Evolutionary conservation across 768 basidiomycete genomes (phyloP).

Genomic region (Auricularia cornea): DNA sequence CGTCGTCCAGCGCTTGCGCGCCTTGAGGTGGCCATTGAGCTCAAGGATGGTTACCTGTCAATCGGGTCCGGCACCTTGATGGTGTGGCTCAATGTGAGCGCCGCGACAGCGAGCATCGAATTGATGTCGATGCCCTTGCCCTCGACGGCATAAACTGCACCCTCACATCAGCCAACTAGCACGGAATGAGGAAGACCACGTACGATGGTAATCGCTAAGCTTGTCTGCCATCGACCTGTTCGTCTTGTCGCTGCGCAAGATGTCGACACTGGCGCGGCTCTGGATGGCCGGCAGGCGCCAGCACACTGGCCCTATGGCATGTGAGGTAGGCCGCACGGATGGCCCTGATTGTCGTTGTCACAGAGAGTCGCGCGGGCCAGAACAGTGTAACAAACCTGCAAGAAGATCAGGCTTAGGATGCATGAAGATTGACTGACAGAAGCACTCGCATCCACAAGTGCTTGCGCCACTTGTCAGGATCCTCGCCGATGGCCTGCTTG

Average conservation of each 20-base stretch:
- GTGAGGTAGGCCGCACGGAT: conserved; percentile 39
- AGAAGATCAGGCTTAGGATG: conserved; percentile 3
- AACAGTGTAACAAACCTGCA: conserved; percentile 86
- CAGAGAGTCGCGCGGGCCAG: too few species aligned
- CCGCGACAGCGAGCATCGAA: conserved; percentile 32
- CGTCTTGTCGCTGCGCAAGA: conserved; percentile 37
- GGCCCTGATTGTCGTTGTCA: conserved; percentile 29
- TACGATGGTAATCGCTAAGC: conserved; percentile 33
- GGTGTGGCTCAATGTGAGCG: conserved; percentile 39
- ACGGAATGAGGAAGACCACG: not conserved
- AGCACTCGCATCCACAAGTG: conserved; percentile 96
- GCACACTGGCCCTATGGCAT: conserved; percentile 36
- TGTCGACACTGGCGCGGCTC: conserved; percentile 41
- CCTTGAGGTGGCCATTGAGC: conserved; percentile 37
- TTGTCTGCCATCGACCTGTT: conserved; percentile 44
- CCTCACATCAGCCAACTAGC: not conserved
- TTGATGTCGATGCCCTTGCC: conserved; percentile 18
- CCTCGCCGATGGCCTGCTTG: conserved; percentile 73
- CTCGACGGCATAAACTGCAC: not conserved
- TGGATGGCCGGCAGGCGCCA: conserved; percentile 44
- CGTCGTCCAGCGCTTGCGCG: conserved; percentile 33
- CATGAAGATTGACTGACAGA: too few species aligned
- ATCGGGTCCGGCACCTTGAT: conserved; percentile 39
- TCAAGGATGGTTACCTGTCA: conserved; percentile 39
- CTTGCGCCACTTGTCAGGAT: conserved; percentile 79